phyloP scores from a whole-genome alignment of 495 filamentous ascomycete species.

The Aspergillus haitiensis region DNA sequence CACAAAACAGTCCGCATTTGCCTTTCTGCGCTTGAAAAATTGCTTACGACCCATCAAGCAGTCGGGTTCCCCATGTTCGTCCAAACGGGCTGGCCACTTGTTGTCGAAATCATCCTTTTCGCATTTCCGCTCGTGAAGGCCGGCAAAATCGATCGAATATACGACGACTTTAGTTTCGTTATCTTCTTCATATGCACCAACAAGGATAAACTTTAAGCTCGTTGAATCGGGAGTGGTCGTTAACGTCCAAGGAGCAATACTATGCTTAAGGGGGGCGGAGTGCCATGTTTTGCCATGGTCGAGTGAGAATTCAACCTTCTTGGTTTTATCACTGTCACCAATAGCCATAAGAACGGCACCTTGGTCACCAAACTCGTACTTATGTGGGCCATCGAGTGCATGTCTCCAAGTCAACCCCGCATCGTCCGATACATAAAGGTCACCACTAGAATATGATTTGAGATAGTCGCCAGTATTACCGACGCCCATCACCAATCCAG shows the following conservation, averaged over 20 bases:
- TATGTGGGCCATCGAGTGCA: slow-evolving; percentile 78
- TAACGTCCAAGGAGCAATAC: slow-evolving; percentile 63
- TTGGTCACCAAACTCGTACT: slow-evolving; percentile 92
- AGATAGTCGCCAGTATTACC: slow-evolving; percentile 82
- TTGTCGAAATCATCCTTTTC: slow-evolving; percentile 73
- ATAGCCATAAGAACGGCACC: slow-evolving; percentile 85
- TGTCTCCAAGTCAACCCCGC: slow-evolving; percentile 80
- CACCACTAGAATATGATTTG: slow-evolving; percentile 61
- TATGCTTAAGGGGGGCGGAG: slow-evolving; percentile 58
- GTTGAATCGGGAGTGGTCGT: slow-evolving; percentile 90
- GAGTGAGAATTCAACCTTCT: slow-evolving; percentile 76
- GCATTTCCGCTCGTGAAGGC: slow-evolving; percentile 78
- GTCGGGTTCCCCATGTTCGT: slow-evolving; percentile 74
- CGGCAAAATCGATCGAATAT: slow-evolving; percentile 78
- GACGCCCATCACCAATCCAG: slow-evolving; percentile 87
- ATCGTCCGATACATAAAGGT: slow-evolving; percentile 87
- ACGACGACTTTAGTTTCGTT: slow-evolving; percentile 51
- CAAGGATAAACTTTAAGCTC: slow-evolving; percentile 81
- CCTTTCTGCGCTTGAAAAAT: slow-evolving; percentile 75
- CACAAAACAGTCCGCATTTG: slow-evolving; percentile 84
- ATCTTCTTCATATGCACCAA: slow-evolving; percentile 45
- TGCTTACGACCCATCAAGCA: slow-evolving; percentile 97
- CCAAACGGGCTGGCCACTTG: slow-evolving; percentile 77
- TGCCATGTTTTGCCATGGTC: slow-evolving; percentile 85
- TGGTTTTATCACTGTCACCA: slow-evolving; percentile 59